A percentile compares a stretch with the other conserved stretches of the same genome.
Evolutionary conservation across 208 protist genomes (phyloP).

Genomic region (Trypanosoma grayi): DNA sequence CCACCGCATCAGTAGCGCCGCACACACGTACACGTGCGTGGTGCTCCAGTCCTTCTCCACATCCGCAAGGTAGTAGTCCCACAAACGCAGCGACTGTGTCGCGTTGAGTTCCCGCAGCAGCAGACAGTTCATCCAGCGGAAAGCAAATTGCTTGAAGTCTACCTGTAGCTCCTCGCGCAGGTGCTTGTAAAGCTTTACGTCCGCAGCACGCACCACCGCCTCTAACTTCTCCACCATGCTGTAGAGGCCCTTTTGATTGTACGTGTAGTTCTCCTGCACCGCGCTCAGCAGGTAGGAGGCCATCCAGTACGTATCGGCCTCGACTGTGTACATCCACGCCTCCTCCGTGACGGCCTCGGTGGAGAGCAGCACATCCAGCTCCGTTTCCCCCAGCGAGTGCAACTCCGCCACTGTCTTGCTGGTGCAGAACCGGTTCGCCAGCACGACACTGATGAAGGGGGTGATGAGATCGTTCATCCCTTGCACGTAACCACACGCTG

Average conservation of each 20-base stretch:
- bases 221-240: constrained; percentile 85
- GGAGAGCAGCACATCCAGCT: constrained; percentile 36
- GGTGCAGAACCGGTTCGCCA: constrained; percentile 50
- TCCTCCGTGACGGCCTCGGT: constrained; percentile 35
- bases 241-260: constrained; percentile 87
- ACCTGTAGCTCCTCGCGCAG: constrained; percentile 54
- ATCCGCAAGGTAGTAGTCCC: constrained; percentile 90
- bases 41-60: constrained; percentile 55
- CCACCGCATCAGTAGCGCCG: constrained; percentile 76
- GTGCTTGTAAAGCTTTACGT: constrained; percentile 50
- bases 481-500: constrained; percentile 93
- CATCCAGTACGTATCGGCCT: constrained; percentile 93
- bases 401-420: constrained; percentile 50
- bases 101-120: constrained; percentile 86
- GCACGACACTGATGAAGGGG: constrained; percentile 89
- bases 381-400: constrained; percentile 31
- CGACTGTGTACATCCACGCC: constrained; percentile 63
- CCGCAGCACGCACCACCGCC: constrained; percentile 56
- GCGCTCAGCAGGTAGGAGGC: constrained; percentile 76
- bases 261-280: constrained; percentile 91
- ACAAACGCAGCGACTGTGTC: constrained; percentile 73
- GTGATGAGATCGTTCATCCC: constrained; percentile 93
- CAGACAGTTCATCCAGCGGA: constrained; percentile 93
- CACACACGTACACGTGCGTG: constrained; percentile 89
- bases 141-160: constrained; percentile 81